Conservation (phyloP, 352 stramenopile genomes). For the Pythium graminicola region DNA sequence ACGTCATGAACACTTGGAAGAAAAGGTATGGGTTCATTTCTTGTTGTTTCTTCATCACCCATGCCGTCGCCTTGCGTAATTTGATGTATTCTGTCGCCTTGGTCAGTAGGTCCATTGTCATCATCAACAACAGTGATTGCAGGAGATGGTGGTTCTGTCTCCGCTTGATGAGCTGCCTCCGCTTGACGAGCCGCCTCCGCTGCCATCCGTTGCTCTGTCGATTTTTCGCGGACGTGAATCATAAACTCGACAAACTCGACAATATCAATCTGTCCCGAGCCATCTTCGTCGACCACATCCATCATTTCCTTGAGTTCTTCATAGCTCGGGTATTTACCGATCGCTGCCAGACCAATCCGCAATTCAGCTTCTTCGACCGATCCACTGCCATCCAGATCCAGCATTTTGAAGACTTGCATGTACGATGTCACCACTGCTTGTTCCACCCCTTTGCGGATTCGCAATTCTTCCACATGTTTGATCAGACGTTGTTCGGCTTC, state of each 20-base stretch:
- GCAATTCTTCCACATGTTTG: constrained; percentile 51
- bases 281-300: constrained; percentile 79
- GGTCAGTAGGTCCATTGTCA: neutral
- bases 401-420: constrained; percentile 77
- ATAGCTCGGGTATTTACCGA: constrained; percentile 73
- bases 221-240: constrained; percentile 73
- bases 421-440: constrained; percentile 47
- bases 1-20: neutral
- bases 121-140: neutral
- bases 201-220: constrained; percentile 32
- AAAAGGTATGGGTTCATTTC: neutral
- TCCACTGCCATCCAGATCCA: constrained; percentile 76
- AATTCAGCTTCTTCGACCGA: constrained; percentile 83
- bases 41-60: constrained; percentile 5
- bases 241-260: constrained; percentile 86
- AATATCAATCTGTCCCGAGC: constrained; percentile 80
- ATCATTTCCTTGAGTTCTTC: constrained; percentile 85
- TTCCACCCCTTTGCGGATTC: constrained; percentile 48
- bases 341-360: constrained; percentile 66
- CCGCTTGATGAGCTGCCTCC: neutral
- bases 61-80: constrained; percentile 12
- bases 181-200: constrained; percentile 1
- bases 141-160: neutral
- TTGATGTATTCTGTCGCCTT: constrained; percentile 16
- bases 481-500: constrained; percentile 63